Percentiles rank a stretch among this genome's conserved stretches.
Evolutionary conservation across 495 filamentous ascomycete species (phyloP).

Genomic region (Podospora bellae-mahoneyi): DNA sequence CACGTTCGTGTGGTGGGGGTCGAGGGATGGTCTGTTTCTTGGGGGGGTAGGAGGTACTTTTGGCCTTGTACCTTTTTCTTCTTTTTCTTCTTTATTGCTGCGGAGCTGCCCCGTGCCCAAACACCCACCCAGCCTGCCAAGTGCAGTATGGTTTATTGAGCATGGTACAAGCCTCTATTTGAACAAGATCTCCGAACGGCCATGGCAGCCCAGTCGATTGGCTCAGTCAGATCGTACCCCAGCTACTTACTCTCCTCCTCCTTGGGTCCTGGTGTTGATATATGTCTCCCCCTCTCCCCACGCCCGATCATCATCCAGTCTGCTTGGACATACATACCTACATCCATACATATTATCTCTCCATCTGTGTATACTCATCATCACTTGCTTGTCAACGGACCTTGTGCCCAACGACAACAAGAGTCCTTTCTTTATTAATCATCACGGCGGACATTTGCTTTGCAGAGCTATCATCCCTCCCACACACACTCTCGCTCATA

Average conservation of each 20-base stretch:
- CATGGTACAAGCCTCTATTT: slow-evolving; percentile 18
- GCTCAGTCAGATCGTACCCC: slow-evolving; percentile 25
- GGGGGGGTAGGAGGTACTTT: neutral
- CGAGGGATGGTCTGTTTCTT: neutral
- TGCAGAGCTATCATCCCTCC: neutral
- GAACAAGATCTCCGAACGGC: slow-evolving; percentile 27
- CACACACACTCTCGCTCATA: slow-evolving; percentile 5
- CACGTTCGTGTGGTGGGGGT: neutral
- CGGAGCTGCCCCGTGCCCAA: slow-evolving; percentile 9
- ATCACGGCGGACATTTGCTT: slow-evolving; percentile 18
- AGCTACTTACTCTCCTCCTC: slow-evolving; percentile 1
- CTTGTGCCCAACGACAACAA: neutral
- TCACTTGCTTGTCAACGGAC: neutral
- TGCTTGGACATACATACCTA: slow-evolving; percentile 1
- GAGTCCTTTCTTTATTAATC: neutral
- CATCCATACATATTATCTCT: slow-evolving; percentile 9
- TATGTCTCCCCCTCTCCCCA: slow-evolving; percentile 15
- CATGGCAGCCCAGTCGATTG: slow-evolving; percentile 27
- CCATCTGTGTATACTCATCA: slow-evolving; percentile 10
- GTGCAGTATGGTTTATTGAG: slow-evolving; percentile 2
- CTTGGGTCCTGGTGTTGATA: slow-evolving; percentile 25
- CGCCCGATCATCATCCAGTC: slow-evolving; percentile 21
- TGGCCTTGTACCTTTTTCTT: neutral
- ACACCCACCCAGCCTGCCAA: neutral
- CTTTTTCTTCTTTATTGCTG: slow-evolving; percentile 6